Evolutionary conservation across 1,284 basidiomycete genomes (phyloP).

Genomic region (Ustilago bromivora): DNA sequence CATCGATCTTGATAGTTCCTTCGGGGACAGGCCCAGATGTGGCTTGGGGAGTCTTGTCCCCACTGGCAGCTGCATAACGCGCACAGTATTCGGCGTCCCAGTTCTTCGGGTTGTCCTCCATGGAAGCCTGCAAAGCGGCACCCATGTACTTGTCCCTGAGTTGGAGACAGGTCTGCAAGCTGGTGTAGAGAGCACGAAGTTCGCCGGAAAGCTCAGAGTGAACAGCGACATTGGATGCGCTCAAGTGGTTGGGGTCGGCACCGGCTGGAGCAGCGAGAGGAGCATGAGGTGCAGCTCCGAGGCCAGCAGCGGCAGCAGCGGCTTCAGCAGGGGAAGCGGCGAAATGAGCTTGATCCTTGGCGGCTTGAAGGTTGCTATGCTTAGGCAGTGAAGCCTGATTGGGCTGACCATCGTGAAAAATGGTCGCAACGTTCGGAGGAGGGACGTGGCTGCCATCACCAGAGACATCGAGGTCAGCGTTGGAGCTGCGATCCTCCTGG

Average conservation of each 20-base stretch:
- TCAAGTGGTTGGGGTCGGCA: slow-evolving; percentile 24
- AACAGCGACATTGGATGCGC: slow-evolving; percentile 40
- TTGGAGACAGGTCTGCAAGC: slow-evolving; percentile 62
- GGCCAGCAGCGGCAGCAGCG: slow-evolving; percentile 54
- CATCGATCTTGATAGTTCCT: slow-evolving; percentile 63
- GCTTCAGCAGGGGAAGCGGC: slow-evolving; percentile 60
- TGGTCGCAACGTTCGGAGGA: slow-evolving; percentile 51
- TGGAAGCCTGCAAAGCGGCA: slow-evolving; percentile 59
- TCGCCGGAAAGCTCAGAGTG: slow-evolving; percentile 61
- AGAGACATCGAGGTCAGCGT: slow-evolving; percentile 46
- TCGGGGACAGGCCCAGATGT: slow-evolving; percentile 21
- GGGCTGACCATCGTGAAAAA: slow-evolving; percentile 28
- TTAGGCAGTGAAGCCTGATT: slow-evolving; percentile 21
- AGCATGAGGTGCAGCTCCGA: slow-evolving; percentile 48
- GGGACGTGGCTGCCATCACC: slow-evolving; percentile 50
- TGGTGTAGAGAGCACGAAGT: slow-evolving; percentile 58
- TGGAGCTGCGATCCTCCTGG: slow-evolving; percentile 39
- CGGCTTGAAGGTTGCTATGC: slow-evolving; percentile 22
- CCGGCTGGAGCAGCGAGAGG: slow-evolving; percentile 6
- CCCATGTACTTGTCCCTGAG: slow-evolving; percentile 69
- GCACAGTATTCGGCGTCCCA: slow-evolving; percentile 69
- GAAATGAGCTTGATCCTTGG: slow-evolving; percentile 35
- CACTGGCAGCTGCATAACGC: slow-evolving; percentile 25
- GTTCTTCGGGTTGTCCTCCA: slow-evolving; percentile 69
- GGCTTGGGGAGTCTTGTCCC: slow-evolving; percentile 6